A percentile compares a stretch with the other conserved stretches of the same genome.
Evolutionary conservation across 2,329 filamentous ascomycete species (phyloP).

Genomic region (Fusarium succisae): DNA sequence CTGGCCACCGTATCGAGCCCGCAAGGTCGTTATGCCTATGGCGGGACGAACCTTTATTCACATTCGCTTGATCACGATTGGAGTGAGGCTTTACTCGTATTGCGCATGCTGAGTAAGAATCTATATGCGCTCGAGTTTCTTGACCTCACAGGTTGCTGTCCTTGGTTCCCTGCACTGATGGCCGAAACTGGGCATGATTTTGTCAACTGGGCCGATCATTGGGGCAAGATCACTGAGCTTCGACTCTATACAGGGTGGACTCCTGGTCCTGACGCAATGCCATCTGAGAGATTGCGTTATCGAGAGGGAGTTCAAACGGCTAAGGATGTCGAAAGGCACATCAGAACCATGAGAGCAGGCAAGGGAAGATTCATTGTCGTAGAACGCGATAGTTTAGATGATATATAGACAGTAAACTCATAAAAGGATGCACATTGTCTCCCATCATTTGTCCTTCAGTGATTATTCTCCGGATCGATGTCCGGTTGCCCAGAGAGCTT

Average conservation of each 20-base stretch:
- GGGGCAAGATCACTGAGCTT: conserved; percentile 62
- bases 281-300: conserved; percentile 47
- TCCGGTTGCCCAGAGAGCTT: conserved; percentile 44
- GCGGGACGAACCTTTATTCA: conserved; percentile 66
- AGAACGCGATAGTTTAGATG: conserved; percentile 51
- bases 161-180: conserved; percentile 63
- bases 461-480: background rate
- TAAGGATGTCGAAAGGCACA: conserved; percentile 57
- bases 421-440: background rate
- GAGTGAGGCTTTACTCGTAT: conserved; percentile 65
- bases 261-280: conserved; percentile 46
- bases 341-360: conserved; percentile 57
- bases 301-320: conserved; percentile 52
- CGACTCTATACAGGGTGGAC: conserved; percentile 57
- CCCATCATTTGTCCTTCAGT: background rate
- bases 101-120: conserved; percentile 62
- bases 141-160: conserved; percentile 67
- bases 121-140: conserved; percentile 69
- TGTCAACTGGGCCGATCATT: conserved; percentile 64
- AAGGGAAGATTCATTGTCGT: conserved; percentile 60
- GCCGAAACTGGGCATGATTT: conserved; percentile 54
- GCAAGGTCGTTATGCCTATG: conserved; percentile 60
- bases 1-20: conserved; percentile 57
- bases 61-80: conserved; percentile 67
- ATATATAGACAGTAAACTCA: conserved; percentile 14